These are phyloP conservation scores for Mycena vulgaris DNA, from an alignment of 768 basidiomycete species.

Conservation along the genomic window DNA sequence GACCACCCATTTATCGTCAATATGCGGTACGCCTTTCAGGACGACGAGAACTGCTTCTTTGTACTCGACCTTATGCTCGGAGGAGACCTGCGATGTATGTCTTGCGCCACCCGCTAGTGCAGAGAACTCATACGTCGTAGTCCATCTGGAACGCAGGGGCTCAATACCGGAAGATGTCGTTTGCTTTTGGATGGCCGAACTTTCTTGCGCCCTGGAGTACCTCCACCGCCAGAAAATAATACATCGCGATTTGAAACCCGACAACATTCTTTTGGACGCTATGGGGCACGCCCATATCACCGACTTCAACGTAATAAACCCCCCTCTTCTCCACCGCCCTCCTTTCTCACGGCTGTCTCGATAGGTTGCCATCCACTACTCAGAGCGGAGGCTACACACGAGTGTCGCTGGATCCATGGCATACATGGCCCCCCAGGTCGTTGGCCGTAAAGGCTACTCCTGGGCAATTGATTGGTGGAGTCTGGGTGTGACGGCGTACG, in stretches of 20 bases:
- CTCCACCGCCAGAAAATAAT: constrained; percentile 94
- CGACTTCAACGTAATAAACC: constrained; percentile 84
- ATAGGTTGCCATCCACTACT: constrained; percentile 92
- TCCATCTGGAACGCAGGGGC: constrained; percentile 85
- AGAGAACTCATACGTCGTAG: constrained; percentile 56
- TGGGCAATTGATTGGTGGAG: constrained; percentile 98
- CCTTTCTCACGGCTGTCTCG: background rate
- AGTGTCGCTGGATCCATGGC: constrained; percentile 99
- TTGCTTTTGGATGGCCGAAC: constrained; percentile 91
- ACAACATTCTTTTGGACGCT: constrained; percentile 96
- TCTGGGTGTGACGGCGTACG: constrained; percentile 90
- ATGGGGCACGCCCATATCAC: constrained; percentile 96
- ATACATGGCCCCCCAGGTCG: constrained; percentile 99
- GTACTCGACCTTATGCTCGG: constrained; percentile 97
- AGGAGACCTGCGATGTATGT: constrained; percentile 92
- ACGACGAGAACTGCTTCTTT: constrained; percentile 98
- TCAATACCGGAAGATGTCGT: constrained; percentile 81
- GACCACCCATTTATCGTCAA: constrained; percentile 94
- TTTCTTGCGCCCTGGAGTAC: constrained; percentile 88
- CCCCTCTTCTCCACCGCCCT: background rate
- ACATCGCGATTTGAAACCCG: constrained; percentile 92
- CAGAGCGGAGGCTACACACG: constrained; percentile 88
- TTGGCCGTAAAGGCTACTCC: constrained; percentile 92
- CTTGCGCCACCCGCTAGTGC: constrained; percentile 11
- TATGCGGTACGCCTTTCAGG: constrained; percentile 96